These are phyloP conservation scores for Thyridium curvatum DNA, from an alignment of 2,329 filamentous ascomycete genomes.

Conservation along the genomic window DNA sequence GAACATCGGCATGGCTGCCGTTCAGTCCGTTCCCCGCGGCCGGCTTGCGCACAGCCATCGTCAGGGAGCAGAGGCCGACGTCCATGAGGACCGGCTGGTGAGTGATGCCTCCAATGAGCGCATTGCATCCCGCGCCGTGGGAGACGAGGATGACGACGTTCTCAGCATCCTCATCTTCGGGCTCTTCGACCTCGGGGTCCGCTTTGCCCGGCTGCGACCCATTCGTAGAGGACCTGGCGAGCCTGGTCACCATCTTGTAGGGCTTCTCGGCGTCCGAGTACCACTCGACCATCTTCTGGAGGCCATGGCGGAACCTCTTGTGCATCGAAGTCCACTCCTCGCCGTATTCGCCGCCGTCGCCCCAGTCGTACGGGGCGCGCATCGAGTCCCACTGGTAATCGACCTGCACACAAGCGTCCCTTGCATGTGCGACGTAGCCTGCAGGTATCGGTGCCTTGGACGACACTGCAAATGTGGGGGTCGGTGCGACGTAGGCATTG, in stretches of 20 bases:
- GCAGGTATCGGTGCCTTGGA: constrained; percentile 73
- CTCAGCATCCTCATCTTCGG: constrained; percentile 57
- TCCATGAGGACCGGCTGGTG: constrained; percentile 88
- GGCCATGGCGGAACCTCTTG: constrained; percentile 72
- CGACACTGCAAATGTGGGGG: constrained; percentile 78
- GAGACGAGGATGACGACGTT: constrained; percentile 83
- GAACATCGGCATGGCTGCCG: constrained; percentile 2
- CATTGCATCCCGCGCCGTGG: constrained; percentile 94
- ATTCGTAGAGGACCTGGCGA: background rate
- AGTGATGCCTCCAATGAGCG: constrained; percentile 84
- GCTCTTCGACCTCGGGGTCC: constrained; percentile 14
- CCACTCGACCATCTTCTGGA: constrained; percentile 77
- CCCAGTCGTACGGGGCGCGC: constrained; percentile 71
- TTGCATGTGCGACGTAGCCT: constrained; percentile 85
- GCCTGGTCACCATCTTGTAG: constrained; percentile 37
- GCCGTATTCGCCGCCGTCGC: constrained; percentile 77
- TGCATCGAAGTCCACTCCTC: constrained; percentile 98
- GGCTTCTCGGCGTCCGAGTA: constrained; percentile 56
- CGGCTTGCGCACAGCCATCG: constrained; percentile 68
- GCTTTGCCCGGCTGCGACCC: too few species aligned
- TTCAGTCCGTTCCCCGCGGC: constrained; percentile 22
- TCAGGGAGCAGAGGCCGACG: constrained; percentile 83
- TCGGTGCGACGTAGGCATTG: constrained; percentile 61
- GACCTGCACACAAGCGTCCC: constrained; percentile 78
- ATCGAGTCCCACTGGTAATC: constrained; percentile 97